Evolutionary conservation across 768 basidiomycete genomes (phyloP).

Genomic region (Boletus patriciae): DNA sequence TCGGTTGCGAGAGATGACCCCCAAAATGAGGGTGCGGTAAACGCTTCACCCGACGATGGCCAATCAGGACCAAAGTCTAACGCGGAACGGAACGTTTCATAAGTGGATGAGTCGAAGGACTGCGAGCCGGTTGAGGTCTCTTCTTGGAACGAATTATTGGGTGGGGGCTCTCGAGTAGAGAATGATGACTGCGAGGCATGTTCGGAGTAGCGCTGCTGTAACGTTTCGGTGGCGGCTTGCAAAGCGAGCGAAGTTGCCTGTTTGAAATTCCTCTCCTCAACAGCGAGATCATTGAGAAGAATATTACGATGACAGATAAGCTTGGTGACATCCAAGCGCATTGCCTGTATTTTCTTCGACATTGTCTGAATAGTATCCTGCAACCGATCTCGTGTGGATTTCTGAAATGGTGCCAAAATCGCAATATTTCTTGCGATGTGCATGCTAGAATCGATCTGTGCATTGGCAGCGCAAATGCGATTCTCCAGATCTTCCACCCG

Average conservation of each 20-base stretch:
- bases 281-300: conserved; percentile 70
- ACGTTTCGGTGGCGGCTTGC: conserved; percentile 65
- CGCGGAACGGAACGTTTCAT: conserved; percentile 70
- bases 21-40: conserved; percentile 35
- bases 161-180: conserved; percentile 31
- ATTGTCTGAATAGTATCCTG: conserved; percentile 56
- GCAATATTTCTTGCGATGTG: conserved; percentile 79
- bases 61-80: conserved; percentile 55
- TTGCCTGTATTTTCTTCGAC: conserved; percentile 61
- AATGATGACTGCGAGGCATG: conserved; percentile 35
- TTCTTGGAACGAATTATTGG: conserved; percentile 16
- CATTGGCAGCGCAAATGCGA: conserved; percentile 51
- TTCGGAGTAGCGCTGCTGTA: conserved; percentile 46
- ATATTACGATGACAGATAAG: conserved; percentile 75
- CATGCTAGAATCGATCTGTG: conserved; percentile 65
- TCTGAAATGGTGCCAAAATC: conserved; percentile 85
- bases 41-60: conserved; percentile 44
- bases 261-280: conserved; percentile 66
- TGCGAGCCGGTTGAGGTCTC: conserved; percentile 11
- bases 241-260: conserved; percentile 69
- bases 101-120: conserved; percentile 46
- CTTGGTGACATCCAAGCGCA: conserved; percentile 72
- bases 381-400: conserved; percentile 77
- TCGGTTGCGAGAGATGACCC: conserved; percentile 33
- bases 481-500: conserved; percentile 67